Percentiles rank a stretch among this genome's conserved stretches.
These are phyloP conservation scores for Meyerozyma carpophila DNA, from an alignment of 1,139 yeast genomes.

Conservation along the genomic window DNA sequence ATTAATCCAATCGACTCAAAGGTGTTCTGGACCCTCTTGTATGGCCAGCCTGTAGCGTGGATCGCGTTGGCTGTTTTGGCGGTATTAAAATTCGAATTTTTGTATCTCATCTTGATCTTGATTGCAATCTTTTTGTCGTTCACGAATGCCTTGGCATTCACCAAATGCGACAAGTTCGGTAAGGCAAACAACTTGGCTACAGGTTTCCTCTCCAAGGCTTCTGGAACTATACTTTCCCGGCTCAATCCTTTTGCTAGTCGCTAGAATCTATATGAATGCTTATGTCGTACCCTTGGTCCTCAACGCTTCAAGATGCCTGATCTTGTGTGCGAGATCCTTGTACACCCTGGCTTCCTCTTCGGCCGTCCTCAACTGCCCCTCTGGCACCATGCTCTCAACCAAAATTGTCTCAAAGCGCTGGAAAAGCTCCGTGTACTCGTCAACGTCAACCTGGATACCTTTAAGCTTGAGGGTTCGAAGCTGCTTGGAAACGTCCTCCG, in stretches of 20 bases:
- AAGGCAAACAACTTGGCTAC: constrained; percentile 63
- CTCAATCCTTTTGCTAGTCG: constrained; percentile 39
- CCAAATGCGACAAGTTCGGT: constrained; percentile 85
- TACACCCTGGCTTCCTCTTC: neutral
- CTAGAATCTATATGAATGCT: neutral
- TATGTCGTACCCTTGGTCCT: neutral
- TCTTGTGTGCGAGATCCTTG: neutral
- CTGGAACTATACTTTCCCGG: constrained; percentile 43
- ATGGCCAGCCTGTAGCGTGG: constrained; percentile 77
- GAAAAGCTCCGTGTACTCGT: constrained; percentile 11
- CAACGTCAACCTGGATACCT: constrained; percentile 40
- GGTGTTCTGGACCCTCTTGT: constrained; percentile 78
- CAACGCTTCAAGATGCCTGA: neutral
- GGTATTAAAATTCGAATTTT: constrained; percentile 66
- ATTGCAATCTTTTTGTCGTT: constrained; percentile 68
- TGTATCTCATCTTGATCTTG: constrained; percentile 60
- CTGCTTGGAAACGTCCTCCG: constrained; percentile 37
- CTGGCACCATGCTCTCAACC: constrained; percentile 2
- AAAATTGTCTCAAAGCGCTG: constrained; percentile 22
- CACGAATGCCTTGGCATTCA: constrained; percentile 84
- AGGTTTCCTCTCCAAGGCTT: constrained; percentile 45
- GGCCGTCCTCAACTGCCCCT: neutral
- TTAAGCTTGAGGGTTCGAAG: constrained; percentile 30
- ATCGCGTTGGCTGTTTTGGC: constrained; percentile 68
- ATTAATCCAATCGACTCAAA: constrained; percentile 90